A percentile compares a stretch with the other conserved stretches of the same genome.
Conservation (phyloP, 495 filamentous ascomycete species). For the Penicillium coffeae region DNA sequence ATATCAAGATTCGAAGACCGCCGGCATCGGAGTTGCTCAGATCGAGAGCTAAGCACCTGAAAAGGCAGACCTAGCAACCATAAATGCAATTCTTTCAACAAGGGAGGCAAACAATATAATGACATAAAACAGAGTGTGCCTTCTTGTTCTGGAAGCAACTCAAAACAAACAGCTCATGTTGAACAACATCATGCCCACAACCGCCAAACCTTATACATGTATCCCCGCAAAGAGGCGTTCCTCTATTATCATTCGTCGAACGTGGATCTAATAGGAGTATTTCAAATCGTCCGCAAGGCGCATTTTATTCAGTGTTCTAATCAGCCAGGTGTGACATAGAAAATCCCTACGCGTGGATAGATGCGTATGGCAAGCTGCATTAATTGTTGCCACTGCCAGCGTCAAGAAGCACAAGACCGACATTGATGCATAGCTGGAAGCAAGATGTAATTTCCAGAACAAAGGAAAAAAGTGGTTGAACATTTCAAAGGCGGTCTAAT, state of each 20-base stretch:
- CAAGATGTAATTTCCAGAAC: constrained; percentile 2
- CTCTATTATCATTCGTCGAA: neutral
- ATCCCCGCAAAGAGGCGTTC: neutral
- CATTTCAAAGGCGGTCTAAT: constrained; percentile 43
- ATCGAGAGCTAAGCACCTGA: too few species aligned
- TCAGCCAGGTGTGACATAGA: neutral
- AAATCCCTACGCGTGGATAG: neutral
- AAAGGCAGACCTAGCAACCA: too few species aligned
- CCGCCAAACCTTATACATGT: too few species aligned
- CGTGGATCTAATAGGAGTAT: neutral
- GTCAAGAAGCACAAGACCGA: neutral
- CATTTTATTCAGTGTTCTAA: neutral
- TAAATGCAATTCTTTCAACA: too few species aligned
- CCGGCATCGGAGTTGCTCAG: too few species aligned
- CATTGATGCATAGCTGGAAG: neutral
- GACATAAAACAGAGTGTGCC: too few species aligned
- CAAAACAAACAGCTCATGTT: neutral
- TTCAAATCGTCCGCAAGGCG: neutral
- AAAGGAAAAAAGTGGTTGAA: constrained; percentile 29
- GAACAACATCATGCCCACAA: neutral
- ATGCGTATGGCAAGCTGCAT: neutral
- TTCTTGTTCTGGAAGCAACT: neutral
- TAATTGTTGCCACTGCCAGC: neutral
- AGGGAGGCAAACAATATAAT: too few species aligned
- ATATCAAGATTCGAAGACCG: too few species aligned